Evolutionary conservation across 352 stramenopile species (phyloP).

Genomic region (Phytophthora pistaciae): DNA sequence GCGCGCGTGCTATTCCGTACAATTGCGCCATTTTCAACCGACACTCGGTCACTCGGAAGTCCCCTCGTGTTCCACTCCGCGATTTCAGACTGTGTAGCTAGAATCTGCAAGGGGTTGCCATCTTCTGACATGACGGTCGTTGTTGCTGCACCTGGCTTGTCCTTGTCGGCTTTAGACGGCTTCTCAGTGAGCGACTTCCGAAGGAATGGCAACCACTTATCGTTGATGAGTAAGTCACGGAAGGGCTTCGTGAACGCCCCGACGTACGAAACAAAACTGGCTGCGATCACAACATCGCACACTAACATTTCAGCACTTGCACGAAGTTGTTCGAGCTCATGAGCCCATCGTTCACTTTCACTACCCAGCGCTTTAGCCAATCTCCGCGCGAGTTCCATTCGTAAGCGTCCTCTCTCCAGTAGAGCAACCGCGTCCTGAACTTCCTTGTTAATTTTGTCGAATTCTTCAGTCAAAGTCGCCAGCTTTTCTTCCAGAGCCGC

Average conservation of each 20-base stretch:
- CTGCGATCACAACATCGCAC: conserved; percentile 92
- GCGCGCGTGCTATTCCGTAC: conserved; percentile 81
- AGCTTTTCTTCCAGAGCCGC: conserved; percentile 90
- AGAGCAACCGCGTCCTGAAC: conserved; percentile 91
- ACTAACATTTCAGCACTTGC: conserved; percentile 80
- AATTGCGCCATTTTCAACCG: conserved; percentile 92
- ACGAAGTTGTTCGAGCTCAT: conserved; percentile 86
- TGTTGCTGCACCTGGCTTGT: conserved; percentile 21
- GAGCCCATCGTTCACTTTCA: conserved; percentile 93
- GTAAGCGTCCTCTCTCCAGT: conserved; percentile 86
- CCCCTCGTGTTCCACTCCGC: conserved; percentile 89
- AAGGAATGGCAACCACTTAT: conserved; percentile 92
- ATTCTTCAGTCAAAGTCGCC: conserved; percentile 77
- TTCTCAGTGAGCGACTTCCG: conserved; percentile 53
- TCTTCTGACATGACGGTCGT: conserved; percentile 31
- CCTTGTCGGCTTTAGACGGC: conserved; percentile 17
- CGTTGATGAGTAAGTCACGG: conserved; percentile 83
- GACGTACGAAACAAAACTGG: conserved; percentile 95
- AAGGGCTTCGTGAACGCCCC: conserved; percentile 95
- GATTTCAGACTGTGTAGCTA: conserved; percentile 82
- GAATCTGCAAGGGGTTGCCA: conserved; percentile 70
- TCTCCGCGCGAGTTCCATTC: conserved; percentile 93
- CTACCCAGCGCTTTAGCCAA: conserved; percentile 93
- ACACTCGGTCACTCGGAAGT: conserved; percentile 91
- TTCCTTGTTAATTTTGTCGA: conserved; percentile 88